Percentiles rank a stretch among this genome's conserved stretches.
These are phyloP conservation scores for Fraxinus anomala DNA, from an alignment of 257 asterid genomes.

Conservation along the genomic window DNA sequence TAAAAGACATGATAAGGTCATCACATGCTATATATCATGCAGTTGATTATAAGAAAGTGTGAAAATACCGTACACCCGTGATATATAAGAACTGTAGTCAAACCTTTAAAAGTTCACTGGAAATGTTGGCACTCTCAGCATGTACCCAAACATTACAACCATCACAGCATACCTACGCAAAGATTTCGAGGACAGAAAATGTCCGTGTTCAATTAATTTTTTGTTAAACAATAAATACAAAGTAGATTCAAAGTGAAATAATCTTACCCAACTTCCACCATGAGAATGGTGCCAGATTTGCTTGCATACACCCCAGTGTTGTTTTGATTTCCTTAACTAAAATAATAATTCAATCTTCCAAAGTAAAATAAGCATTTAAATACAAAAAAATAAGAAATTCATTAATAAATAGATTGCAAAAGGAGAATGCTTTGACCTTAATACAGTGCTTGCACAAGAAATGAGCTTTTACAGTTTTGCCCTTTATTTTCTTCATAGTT, in stretches of 20 bases:
- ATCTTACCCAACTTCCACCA: constrained; percentile 94
- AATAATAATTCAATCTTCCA: constrained; percentile 27
- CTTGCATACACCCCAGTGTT: constrained; percentile 87
- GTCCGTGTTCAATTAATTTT: constrained; percentile 8
- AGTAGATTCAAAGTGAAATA: constrained; percentile 22
- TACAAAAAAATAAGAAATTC: constrained; percentile 17
- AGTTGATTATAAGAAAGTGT: constrained; percentile 21
- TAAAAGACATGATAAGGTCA: constrained; percentile 27
- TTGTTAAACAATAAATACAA: constrained; percentile 8
- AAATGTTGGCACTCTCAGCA: constrained; percentile 79
- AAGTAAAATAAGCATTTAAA: constrained; percentile 26
- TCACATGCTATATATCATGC: constrained; percentile 30
- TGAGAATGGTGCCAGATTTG: constrained; percentile 90
- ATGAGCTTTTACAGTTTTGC: constrained; percentile 39
- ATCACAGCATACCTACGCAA: constrained; percentile 82
- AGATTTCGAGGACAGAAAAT: constrained; percentile 18
- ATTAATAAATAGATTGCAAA: constrained; percentile 13
- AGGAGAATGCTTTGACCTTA: constrained; percentile 55
- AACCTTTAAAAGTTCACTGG: constrained; percentile 67
- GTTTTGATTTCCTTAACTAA: constrained; percentile 79
- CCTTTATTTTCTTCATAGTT: constrained; percentile 66
- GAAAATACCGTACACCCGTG: constrained; percentile 20
- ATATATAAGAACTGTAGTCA: constrained; percentile 24
- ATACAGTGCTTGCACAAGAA: constrained; percentile 76
- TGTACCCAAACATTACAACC: constrained; percentile 96